Conservation (phyloP, 2,329 filamentous ascomycete species). For the Colletotrichum liaoningense region DNA sequence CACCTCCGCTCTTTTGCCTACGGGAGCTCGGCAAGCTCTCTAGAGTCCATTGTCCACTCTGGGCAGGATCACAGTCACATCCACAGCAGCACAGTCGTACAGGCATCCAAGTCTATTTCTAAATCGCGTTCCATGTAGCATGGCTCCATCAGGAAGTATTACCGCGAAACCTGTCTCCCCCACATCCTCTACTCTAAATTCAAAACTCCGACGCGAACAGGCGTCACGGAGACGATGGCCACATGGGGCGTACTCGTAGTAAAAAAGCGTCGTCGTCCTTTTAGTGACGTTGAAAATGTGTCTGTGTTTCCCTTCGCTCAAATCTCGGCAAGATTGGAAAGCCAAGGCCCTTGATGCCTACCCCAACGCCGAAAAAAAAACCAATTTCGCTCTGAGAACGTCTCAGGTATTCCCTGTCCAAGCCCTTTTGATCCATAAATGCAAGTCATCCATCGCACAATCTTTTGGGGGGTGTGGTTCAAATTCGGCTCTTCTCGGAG, state of each 20-base stretch:
- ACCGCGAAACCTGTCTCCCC: conserved; percentile 15
- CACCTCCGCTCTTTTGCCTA: too few relatives aligned
- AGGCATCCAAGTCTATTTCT: conserved; percentile 33
- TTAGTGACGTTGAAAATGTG: conserved; percentile 16
- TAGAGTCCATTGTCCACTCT: background rate
- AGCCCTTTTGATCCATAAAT: conserved; percentile 27
- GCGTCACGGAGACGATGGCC: conserved; percentile 23
- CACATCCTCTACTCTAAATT: conserved; percentile 16
- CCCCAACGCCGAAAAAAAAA: conserved; percentile 32
- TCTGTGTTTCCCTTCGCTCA: conserved; percentile 26
- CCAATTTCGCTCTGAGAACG: conserved; percentile 26
- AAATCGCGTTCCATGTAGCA: conserved; percentile 26
- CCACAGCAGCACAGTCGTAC: background rate
- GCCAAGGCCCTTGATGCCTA: conserved; percentile 29
- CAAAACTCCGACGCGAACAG: conserved; percentile 22
- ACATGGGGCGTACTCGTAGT: conserved; percentile 16
- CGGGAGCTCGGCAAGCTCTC: background rate
- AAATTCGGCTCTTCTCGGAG: conserved; percentile 42
- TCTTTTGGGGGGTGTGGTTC: background rate
- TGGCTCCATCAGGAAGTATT: conserved; percentile 24
- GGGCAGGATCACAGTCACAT: too few relatives aligned
- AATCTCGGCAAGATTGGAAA: conserved; percentile 24
- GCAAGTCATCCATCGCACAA: conserved; percentile 21
- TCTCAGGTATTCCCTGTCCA: conserved; percentile 29
- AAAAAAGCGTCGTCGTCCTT: conserved; percentile 25